Base-by-base conservation (phyloP, 495 filamentous ascomycete species). In the Neurospora sp. region DNA sequence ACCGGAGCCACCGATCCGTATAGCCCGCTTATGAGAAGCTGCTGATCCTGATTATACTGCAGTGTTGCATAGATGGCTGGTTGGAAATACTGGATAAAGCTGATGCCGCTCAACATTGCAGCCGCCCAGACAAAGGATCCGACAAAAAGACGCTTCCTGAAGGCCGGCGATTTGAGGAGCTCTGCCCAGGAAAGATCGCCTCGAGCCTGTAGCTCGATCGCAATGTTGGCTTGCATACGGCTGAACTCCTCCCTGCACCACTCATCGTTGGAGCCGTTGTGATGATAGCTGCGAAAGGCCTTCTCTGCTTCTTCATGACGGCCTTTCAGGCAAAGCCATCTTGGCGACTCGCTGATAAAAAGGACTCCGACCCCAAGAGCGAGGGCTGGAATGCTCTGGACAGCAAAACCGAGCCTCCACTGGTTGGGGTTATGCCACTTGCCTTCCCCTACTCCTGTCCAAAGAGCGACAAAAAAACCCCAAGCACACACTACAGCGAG, bases 391-490 rank as follows among this genome's bases (percentile, higher is more conserved):
- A 85, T 76, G 40, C 81, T 82, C 73, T 89, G 87, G 35, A 89
- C 83, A 18, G 85, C 84, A 27, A 90, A 83, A 0, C 87, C 88
- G 42, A 89, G 84, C 41, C 88, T 80, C 88, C 88, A 88, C 75
- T 85, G 79, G 66, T 80, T 79, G 40, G 76, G 40, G 61, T 81
- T 81, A 18, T 78, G 70, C 80, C 80, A 82, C 66, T 75, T 73
- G 5, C 78, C 75, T 74, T 82, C 80, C 68, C 87, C 86, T 16
- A 81, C 78, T 38, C 82, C 82, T 0, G 78, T 81, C 76, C 83
- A 83, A 1, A 85, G 78, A 2, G 85, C 80, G 10, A 82, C 71
- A 76, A 82, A 87, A 53, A 84, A 87, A 1, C 85, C 87, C 77
- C 87, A 88, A 37, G 86, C 85, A 12, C 85, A 81, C 87, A 87